Evolutionary conservation across 1,284 basidiomycete species (phyloP).

Genomic region (Microbotryum lychnidis-dioicae): DNA sequence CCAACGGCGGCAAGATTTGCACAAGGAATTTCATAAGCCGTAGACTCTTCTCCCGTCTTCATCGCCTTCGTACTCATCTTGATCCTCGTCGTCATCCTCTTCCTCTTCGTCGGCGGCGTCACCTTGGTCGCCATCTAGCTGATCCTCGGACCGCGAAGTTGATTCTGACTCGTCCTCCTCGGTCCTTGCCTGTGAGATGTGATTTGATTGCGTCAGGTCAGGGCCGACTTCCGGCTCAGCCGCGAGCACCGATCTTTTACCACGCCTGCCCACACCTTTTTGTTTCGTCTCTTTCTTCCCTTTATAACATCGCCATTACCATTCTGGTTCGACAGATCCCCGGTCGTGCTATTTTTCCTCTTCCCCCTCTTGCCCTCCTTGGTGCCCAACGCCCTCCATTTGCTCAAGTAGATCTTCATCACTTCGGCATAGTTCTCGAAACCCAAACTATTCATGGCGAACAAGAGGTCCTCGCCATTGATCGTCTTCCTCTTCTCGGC

Average conservation of each 20-base stretch:
- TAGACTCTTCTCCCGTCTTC: neutral
- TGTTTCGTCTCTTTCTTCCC: conserved; percentile 23
- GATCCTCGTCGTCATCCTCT: conserved; percentile 10
- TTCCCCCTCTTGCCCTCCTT: neutral
- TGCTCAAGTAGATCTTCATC: conserved; percentile 78
- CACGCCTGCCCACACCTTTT: conserved; percentile 10
- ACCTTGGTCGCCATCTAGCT: neutral
- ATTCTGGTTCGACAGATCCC: conserved; percentile 9
- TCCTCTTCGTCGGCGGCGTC: conserved; percentile 7
- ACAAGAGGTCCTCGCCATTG: conserved; percentile 70
- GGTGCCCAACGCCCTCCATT: conserved; percentile 65
- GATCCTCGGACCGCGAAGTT: neutral
- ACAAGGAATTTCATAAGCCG: neutral
- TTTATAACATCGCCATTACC: neutral
- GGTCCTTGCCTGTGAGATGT: neutral
- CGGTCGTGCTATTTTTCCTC: too few relatives aligned
- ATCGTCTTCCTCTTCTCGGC: conserved; percentile 59
- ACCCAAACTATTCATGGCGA: conserved; percentile 77
- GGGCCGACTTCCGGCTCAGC: neutral
- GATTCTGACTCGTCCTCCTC: neutral
- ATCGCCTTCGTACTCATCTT: neutral
- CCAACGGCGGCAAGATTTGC: neutral
- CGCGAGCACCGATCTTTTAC: neutral
- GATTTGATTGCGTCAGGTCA: neutral
- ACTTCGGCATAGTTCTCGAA: conserved; percentile 90